Conservation (phyloP, 129 eudicot genomes). For the Lonicera japonica region DNA sequence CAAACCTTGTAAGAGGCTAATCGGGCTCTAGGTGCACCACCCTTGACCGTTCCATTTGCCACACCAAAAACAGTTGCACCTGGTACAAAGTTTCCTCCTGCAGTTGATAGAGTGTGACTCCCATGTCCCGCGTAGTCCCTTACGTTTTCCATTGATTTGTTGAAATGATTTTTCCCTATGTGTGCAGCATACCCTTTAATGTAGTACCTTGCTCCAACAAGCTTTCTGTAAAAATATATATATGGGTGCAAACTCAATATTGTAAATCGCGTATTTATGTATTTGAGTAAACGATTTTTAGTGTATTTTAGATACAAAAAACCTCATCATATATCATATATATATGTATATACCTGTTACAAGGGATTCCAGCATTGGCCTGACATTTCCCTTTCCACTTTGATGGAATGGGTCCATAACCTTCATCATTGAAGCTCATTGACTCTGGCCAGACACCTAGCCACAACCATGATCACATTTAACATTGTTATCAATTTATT, state of each 20-base stretch:
- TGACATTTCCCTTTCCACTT: slow-evolving; percentile 14
- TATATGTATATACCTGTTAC: no score
- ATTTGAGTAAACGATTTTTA: no score
- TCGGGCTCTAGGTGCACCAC: slow-evolving; percentile 48
- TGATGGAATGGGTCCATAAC: slow-evolving; percentile 13
- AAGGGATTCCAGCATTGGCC: no score
- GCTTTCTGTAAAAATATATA: not conserved
- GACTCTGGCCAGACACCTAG: slow-evolving; percentile 25
- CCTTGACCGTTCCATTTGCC: slow-evolving; percentile 36
- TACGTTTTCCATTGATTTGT: no score
- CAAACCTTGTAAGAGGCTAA: slow-evolving; percentile 57
- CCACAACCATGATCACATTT: no score
- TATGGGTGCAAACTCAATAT: not conserved
- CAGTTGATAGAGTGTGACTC: slow-evolving; percentile 59
- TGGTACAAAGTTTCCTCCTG: slow-evolving; percentile 26
- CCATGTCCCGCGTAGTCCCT: slow-evolving; percentile 37
- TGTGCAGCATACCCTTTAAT: no score
- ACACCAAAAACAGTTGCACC: slow-evolving; percentile 32
- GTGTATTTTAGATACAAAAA: no score
- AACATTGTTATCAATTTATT: not conserved
- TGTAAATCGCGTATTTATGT: no score
- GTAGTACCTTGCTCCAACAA: not conserved
- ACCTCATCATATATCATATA: no score
- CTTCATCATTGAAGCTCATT: slow-evolving; percentile 18
- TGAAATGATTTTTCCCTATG: no score